Evolutionary conservation across 2,329 filamentous ascomycete species (phyloP).

Genomic region (Madurella mycetomatis): DNA sequence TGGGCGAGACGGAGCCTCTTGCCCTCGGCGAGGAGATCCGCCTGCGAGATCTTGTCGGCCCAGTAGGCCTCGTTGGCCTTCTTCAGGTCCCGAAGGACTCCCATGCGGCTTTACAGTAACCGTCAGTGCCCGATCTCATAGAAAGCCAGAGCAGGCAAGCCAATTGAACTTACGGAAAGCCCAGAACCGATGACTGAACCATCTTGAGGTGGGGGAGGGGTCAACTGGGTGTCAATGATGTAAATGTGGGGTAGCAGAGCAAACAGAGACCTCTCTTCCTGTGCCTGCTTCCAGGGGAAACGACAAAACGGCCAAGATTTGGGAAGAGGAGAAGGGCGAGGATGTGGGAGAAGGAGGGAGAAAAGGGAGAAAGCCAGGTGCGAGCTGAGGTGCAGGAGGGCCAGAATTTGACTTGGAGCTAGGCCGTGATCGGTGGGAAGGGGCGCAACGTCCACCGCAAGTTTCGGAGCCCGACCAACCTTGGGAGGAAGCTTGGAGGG

Average conservation of each 20-base stretch:
- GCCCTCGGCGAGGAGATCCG: constrained; percentile 86
- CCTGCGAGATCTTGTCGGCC: constrained; percentile 88
- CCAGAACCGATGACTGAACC: constrained; percentile 75
- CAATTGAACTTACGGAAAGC: constrained; percentile 67
- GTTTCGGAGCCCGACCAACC: constrained; percentile 20
- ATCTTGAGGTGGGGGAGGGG: constrained; percentile 34
- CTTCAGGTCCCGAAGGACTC: constrained; percentile 97
- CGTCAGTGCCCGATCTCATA: constrained; percentile 59
- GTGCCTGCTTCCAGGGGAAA: constrained; percentile 10
- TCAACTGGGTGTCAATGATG: constrained; percentile 12
- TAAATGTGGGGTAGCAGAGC: constrained; percentile 14
- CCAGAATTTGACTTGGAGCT: constrained; percentile 16
- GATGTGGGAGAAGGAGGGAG: constrained; percentile 8
- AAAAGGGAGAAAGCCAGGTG: constrained; percentile 6
- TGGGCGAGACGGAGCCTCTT: constrained; percentile 95
- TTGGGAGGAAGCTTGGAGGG: background rate
- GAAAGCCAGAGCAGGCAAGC: background rate
- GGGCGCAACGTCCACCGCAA: constrained; percentile 8
- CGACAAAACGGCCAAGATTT: constrained; percentile 6
- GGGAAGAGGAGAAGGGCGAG: constrained; percentile 8
- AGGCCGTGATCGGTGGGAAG: constrained; percentile 23
- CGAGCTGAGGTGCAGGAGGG: constrained; percentile 11
- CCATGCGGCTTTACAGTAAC: constrained; percentile 63
- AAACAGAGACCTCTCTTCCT: constrained; percentile 17
- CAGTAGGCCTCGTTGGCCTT: constrained; percentile 99